Conservation (phyloP, 192 early-diverging fungal species). For the Gamsiella multidivaricata region DNA sequence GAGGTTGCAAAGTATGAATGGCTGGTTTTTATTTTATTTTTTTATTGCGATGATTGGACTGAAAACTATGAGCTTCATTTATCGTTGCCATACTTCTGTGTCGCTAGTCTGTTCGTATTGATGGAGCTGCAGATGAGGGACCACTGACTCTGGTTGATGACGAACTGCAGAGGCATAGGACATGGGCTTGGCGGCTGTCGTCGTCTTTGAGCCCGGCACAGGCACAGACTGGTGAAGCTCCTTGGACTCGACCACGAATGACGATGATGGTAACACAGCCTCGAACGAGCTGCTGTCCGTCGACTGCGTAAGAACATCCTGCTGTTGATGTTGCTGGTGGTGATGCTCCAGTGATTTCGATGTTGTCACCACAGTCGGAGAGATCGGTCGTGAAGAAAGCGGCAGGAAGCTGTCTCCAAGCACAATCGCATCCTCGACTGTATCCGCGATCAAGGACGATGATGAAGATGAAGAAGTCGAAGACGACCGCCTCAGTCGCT, state of each 20-base stretch:
- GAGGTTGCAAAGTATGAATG: background rate
- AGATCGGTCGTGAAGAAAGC: slow-evolving; percentile 6
- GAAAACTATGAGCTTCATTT: background rate
- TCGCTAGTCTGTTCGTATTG: slow-evolving; percentile 44
- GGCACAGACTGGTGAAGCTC: background rate
- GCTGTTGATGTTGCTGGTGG: background rate
- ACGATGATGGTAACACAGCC: slow-evolving; percentile 8
- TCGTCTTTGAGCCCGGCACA: too few relatives aligned
- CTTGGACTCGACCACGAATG: background rate
- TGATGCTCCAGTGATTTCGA: background rate
- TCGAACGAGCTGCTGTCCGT: slow-evolving; percentile 7
- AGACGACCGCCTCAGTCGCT: slow-evolving; percentile 12
- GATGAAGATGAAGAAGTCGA: slow-evolving; percentile 21
- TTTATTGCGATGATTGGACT: slow-evolving; percentile 1
- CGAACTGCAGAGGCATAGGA: slow-evolving; percentile 30
- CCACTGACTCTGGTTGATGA: background rate
- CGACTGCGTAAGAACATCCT: background rate
- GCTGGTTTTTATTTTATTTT: background rate
- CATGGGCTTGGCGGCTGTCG: slow-evolving; percentile 4
- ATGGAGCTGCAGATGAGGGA: too few relatives aligned
- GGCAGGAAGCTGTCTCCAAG: slow-evolving; percentile 29
- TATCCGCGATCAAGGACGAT: background rate
- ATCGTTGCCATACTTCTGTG: slow-evolving; percentile 45
- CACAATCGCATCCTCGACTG: slow-evolving; percentile 21
- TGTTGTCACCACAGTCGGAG: slow-evolving; percentile 8